phyloP scores from a whole-genome alignment of 108 stramenopile species.

The Nitzschia sp. region DNA sequence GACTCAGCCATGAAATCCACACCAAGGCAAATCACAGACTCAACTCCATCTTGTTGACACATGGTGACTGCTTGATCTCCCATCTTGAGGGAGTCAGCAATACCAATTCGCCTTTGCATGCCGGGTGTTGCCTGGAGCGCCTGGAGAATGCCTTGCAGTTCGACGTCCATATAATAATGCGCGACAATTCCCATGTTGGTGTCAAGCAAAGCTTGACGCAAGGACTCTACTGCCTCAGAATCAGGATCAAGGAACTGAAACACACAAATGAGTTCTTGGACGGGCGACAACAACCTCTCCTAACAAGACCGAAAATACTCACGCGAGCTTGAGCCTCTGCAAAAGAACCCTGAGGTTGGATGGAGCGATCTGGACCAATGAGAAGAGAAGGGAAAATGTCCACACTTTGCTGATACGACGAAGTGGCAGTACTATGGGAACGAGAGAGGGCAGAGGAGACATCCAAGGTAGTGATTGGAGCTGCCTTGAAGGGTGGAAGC shows the following conservation, averaged over 20 bases:
- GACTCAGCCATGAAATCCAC: slow-evolving; percentile 96
- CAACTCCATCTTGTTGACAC: slow-evolving; percentile 53
- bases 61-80: slow-evolving; percentile 91
- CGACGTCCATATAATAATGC: slow-evolving; percentile 98
- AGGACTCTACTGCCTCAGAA: slow-evolving; percentile 51
- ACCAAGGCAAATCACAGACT: slow-evolving; percentile 80
- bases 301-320: slow-evolving; percentile 3
- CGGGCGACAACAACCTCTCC: not conserved
- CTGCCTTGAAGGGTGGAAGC: no score
- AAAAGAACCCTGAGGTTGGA: slow-evolving; percentile 76
- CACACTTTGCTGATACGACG: slow-evolving; percentile 46
- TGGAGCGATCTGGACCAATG: slow-evolving; percentile 50
- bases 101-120: slow-evolving; percentile 56
- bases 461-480: no score
- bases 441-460: no score
- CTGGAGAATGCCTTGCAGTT: slow-evolving; percentile 87
- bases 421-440: slow-evolving; percentile 28
- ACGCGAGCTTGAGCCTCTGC: slow-evolving; percentile 82
- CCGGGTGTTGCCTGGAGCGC: slow-evolving; percentile 50
- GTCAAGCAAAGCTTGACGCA: slow-evolving; percentile 51
- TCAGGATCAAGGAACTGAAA: slow-evolving; percentile 85
- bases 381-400: slow-evolving; percentile 72
- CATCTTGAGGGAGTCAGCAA: slow-evolving; percentile 94
- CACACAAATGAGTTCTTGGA: not conserved
- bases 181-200: slow-evolving; percentile 89